These are phyloP conservation scores for Potentilla sterilis DNA, from an alignment of 306 rosid genomes.

Conservation along the genomic window DNA sequence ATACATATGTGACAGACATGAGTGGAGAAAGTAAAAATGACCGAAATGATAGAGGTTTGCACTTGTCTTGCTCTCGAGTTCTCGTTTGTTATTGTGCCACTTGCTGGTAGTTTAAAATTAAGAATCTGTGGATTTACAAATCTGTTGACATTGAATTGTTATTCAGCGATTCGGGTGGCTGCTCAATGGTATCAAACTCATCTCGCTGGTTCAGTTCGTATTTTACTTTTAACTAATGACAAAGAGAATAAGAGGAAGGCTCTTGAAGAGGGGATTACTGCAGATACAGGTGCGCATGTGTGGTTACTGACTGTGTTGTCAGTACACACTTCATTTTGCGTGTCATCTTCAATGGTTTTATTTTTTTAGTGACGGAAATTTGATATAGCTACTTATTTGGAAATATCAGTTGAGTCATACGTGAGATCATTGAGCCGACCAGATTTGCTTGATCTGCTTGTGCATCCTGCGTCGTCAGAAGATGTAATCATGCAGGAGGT, in stretches of 20 bases:
- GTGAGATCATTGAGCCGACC: conserved; percentile 77
- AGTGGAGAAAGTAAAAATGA: conserved; percentile 89
- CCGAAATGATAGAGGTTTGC: conserved; percentile 95
- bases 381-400: conserved; percentile 22
- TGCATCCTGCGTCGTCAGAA: conserved; percentile 72
- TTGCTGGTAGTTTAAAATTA: neutral
- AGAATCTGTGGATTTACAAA: neutral
- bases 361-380: neutral
- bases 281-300: conserved; percentile 76
- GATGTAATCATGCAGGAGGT: conserved; percentile 71
- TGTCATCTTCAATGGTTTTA: neutral
- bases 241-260: conserved; percentile 90
- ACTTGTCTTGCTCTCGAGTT: conserved; percentile 13
- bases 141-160: conserved; percentile 29
- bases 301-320: neutral
- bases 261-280: conserved; percentile 77
- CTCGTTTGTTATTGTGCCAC: neutral
- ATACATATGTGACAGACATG: conserved; percentile 86
- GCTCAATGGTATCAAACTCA: conserved; percentile 95
- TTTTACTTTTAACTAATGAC: conserved; percentile 89
- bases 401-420: conserved; percentile 76
- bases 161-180: conserved; percentile 91
- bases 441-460: conserved; percentile 88
- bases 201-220: conserved; percentile 64
- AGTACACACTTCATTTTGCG: neutral